Evolutionary conservation across 1,139 yeast species (phyloP).

Genomic region (Saccharomyces hybrid): DNA sequence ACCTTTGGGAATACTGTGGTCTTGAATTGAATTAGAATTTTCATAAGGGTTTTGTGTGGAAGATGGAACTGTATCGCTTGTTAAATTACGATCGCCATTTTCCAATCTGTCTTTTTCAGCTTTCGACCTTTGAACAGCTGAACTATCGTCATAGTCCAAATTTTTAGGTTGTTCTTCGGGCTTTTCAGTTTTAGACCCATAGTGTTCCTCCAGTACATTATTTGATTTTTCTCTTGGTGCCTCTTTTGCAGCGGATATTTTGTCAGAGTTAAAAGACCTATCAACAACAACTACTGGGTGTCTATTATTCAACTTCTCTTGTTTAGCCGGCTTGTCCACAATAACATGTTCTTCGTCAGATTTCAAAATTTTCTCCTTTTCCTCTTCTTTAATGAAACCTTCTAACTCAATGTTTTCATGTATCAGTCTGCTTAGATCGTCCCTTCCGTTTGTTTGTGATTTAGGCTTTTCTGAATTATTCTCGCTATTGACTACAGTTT

Average conservation of each 20-base stretch:
- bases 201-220: not conserved
- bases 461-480: not conserved
- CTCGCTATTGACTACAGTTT: not conserved
- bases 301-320: not conserved
- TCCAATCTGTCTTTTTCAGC: conserved; percentile 1
- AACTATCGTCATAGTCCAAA: not conserved
- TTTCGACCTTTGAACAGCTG: not conserved
- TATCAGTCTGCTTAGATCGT: conserved; percentile 7
- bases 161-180: not conserved
- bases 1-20: not conserved
- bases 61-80: not conserved
- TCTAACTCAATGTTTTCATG: conserved; percentile 9
- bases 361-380: conserved; percentile 3
- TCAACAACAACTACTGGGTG: not conserved
- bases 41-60: conserved; percentile 1
- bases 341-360: not conserved
- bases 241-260: not conserved
- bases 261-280: not conserved
- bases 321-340: not conserved
- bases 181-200: not conserved
- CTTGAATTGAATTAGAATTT: conserved; percentile 2
- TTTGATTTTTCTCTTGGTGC: not conserved
- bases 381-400: conserved; percentile 4
- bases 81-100: not conserved
- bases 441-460: not conserved